Base-by-base conservation (phyloP, 805 yeast species). In the Peterozyma toletana region DNA sequence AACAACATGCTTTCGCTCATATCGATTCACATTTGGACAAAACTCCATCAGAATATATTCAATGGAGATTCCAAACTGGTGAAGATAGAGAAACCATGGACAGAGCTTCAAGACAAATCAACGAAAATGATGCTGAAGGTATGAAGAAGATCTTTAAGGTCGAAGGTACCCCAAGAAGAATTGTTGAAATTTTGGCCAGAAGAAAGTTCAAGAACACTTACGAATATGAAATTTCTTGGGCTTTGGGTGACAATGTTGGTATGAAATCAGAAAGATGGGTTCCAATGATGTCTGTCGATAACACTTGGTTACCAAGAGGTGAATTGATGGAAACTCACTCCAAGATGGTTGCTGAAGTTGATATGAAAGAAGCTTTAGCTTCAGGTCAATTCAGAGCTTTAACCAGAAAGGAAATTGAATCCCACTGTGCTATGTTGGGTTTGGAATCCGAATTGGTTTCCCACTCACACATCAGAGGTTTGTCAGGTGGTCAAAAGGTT, bases 41-140 rank as follows among this genome's bases (percentile, higher is more conserved):
- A 83, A 93, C 99, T 66, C 99, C 99, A 68, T 89, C 97, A 64
- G 99, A 93, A 80, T 93, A 93, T 80, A 93, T 93, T 63, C 99
- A 93, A 80, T 93, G 99, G 99, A 93, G 99, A 85, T 93, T 91
- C 97, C 99, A 93, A 80, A 93, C 99, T 68, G 99, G 99, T 90
- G 99, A 93, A 80, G 99, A 93, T 76, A 89, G 99, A 80, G 99
- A 93, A 81, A 93, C 99, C 75, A 93, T 93, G 99, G 99, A 93
- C 81, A 87, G 98, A 80, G 99, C 98, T 70, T 88, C 95, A 73
- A 88, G 99, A 81, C 91, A 84, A 71, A 89, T 93, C 71, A 89
- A 86, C 68, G 99, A 93, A 78, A 75, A 78, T 61, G 99, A 93
- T 76, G 97, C 90, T 80, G 80, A 83, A 73, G 87, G 95, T 68